Percentiles rank a stretch among this genome's conserved stretches.
phyloP scores from a whole-genome alignment of 2,329 filamentous ascomycete genomes.

The Diaporthe humulicola region DNA sequence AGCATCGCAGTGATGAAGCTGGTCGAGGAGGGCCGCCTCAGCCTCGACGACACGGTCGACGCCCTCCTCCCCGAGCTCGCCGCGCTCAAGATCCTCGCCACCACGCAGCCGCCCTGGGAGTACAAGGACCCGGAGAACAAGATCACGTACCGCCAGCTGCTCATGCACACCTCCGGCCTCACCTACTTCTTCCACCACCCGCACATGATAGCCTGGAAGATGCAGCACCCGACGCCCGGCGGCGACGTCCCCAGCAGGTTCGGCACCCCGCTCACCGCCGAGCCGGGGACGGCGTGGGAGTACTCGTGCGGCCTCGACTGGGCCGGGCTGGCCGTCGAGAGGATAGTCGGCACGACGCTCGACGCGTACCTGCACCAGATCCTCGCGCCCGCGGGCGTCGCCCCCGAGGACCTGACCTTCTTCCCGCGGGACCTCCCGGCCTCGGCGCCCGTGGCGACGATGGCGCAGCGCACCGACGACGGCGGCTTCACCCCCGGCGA shows the following conservation, averaged over 20 bases:
- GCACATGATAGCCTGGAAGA: constrained; percentile 50
- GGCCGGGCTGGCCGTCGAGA: constrained; percentile 65
- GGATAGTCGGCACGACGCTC: constrained; percentile 57
- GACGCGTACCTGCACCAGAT: constrained; percentile 60
- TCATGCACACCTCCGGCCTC: constrained; percentile 65
- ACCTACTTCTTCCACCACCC: constrained; percentile 59
- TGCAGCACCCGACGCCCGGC: constrained; percentile 45
- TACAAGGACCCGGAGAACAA: constrained; percentile 42
- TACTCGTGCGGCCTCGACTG: constrained; percentile 66
- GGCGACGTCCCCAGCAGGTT: constrained; percentile 57
- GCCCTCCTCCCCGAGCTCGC: constrained; percentile 62
- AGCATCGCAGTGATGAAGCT: constrained; percentile 67
- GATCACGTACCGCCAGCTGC: constrained; percentile 64
- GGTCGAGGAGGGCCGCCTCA: constrained; percentile 64
- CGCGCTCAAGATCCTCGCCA: constrained; percentile 60
- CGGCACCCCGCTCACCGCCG: constrained; percentile 59
- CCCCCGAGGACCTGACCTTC: constrained; percentile 55
- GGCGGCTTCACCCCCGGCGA: constrained; percentile 53
- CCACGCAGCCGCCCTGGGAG: constrained; percentile 49
- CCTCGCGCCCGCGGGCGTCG: constrained; percentile 58
- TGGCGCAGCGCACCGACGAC: constrained; percentile 53
- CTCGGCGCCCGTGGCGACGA: constrained; percentile 52
- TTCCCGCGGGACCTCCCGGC: constrained; percentile 52
- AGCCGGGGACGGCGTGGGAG: constrained; percentile 65
- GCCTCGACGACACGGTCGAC: constrained; percentile 60